Conservation (phyloP, 805 yeast genomes). For the Myxozyma mucilagina region DNA sequence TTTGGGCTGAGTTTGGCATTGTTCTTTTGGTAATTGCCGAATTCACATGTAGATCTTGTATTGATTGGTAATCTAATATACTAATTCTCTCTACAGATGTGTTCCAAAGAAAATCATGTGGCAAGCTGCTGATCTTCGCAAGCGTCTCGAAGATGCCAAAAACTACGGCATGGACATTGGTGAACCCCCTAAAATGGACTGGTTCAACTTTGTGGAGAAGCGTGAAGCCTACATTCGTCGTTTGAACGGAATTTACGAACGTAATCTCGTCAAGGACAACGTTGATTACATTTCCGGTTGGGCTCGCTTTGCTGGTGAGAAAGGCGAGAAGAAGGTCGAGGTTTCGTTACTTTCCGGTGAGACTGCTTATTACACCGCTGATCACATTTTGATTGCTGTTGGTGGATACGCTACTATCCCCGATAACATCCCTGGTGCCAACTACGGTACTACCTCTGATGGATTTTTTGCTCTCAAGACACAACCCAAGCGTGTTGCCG, state of each 20-base stretch:
- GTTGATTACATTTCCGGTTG: constrained; percentile 85
- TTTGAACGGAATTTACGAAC: constrained; percentile 89
- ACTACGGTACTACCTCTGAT: constrained; percentile 82
- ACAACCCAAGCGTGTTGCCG: constrained; percentile 90
- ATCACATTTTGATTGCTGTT: constrained; percentile 82
- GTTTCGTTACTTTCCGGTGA: constrained; percentile 67
- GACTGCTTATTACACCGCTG: constrained; percentile 67
- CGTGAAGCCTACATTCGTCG: constrained; percentile 89
- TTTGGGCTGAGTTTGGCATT: background rate
- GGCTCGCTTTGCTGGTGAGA: constrained; percentile 72
- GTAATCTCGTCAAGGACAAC: constrained; percentile 82
- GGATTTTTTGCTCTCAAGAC: constrained; percentile 79
- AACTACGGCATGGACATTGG: constrained; percentile 77
- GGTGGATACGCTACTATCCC: constrained; percentile 88
- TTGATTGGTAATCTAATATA: background rate
- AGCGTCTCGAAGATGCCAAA: constrained; percentile 67
- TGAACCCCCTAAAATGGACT: constrained; percentile 67
- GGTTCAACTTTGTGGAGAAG: constrained; percentile 78
- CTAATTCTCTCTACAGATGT: constrained; percentile 46
- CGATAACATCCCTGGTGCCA: constrained; percentile 70
- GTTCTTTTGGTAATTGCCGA: background rate
- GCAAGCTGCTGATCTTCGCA: constrained; percentile 92
- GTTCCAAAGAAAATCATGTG: constrained; percentile 99
- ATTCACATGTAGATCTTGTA: background rate
- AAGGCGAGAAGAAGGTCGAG: constrained; percentile 56